Evolutionary conservation across 257 asterid species (phyloP).

Genomic region (Haberlea rhodopensis): DNA sequence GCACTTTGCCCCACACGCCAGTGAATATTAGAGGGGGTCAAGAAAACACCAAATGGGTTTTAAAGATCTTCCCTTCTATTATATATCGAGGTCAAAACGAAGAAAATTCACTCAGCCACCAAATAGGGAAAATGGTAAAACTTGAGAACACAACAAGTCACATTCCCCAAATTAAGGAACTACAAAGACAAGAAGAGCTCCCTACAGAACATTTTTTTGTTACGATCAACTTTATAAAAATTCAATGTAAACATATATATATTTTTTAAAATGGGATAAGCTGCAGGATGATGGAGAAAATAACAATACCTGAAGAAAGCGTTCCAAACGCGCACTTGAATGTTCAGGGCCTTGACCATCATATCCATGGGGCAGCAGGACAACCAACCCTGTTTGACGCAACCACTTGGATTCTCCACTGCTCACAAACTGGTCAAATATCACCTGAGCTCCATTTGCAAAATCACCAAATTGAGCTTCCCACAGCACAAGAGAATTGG

Average conservation of each 20-base stretch:
- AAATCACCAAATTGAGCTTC: slow-evolving; percentile 99
- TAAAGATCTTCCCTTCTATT: not conserved
- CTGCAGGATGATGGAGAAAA: slow-evolving; percentile 14
- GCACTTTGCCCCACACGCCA: not conserved
- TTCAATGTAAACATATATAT: slow-evolving; percentile 13
- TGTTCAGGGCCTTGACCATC: slow-evolving; percentile 99
- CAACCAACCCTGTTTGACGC: slow-evolving; percentile 86
- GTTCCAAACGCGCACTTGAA: slow-evolving; percentile 95
- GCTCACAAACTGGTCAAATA: slow-evolving; percentile 90
- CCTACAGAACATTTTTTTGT: slow-evolving; percentile 9
- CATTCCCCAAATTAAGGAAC: slow-evolving; percentile 1
- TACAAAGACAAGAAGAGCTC: not conserved
- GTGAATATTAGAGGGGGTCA: slow-evolving; percentile 11
- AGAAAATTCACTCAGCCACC: not conserved
- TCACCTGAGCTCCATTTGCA: slow-evolving; percentile 90
- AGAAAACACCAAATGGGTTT: not conserved
- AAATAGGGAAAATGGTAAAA: not conserved
- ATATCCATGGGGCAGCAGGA: slow-evolving; percentile 90
- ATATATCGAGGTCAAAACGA: not conserved
- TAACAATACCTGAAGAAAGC: slow-evolving; percentile 73
- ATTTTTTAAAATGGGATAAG: not conserved
- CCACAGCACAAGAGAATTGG: slow-evolving; percentile 89
- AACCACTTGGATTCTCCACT: slow-evolving; percentile 98
- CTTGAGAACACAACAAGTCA: not conserved
- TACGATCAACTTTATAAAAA: slow-evolving; percentile 9